Evolutionary conservation across 2,329 filamentous ascomycete species (phyloP), one percentile per base, ranked within the genome.

Genomic region (Stemphylium lycopersici): DNA sequence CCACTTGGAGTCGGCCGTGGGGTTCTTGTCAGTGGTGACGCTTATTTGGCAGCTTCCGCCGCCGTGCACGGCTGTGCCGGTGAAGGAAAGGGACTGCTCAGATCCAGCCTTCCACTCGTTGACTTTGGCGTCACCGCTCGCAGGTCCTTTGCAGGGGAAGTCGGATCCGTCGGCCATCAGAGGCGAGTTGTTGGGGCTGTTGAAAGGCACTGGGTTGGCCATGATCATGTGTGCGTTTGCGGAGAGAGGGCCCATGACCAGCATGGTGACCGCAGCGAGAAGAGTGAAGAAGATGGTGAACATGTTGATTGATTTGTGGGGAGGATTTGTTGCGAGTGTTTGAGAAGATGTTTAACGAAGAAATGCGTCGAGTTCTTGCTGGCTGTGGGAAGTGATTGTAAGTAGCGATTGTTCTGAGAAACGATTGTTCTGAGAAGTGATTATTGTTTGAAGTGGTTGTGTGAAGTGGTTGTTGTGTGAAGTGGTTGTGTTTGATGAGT

Each of bases 1-100:
- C 84, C 87, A 98, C 7, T 82, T 80, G 1, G 87, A 89, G 58
- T 82, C 71, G 56, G 83, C 83, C 33, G 83, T 88, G 0, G 93
- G 92, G 13, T 83, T 73, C 26, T 83, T 78, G 67, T 96, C 93
- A 6, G 87, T 89, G 0, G 91, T 91, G 64, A 98, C 79, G 10
- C 88, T 87, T 34, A 98, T 75, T 70, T 98, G 93, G 77, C 93
- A 98, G 1, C 90, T 95, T 0, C 95, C 95, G 42, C 95, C 95
- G 10, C 91, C 91, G 66, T 99, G 95, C 0, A 87, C 84, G 1
- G 93, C 92, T 33, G 80, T 80, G 3, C 93, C 95, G 6, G 26
- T 52, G 75, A 97, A 92, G 1, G 78, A 75, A 2, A 97, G 81
- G 0, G 78, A 72, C 59, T 88, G 83, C 0, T 73, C 66, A 2